These are phyloP conservation scores for Leishmania tarentolae DNA, from an alignment of 208 protist species.

Conservation along the genomic window DNA sequence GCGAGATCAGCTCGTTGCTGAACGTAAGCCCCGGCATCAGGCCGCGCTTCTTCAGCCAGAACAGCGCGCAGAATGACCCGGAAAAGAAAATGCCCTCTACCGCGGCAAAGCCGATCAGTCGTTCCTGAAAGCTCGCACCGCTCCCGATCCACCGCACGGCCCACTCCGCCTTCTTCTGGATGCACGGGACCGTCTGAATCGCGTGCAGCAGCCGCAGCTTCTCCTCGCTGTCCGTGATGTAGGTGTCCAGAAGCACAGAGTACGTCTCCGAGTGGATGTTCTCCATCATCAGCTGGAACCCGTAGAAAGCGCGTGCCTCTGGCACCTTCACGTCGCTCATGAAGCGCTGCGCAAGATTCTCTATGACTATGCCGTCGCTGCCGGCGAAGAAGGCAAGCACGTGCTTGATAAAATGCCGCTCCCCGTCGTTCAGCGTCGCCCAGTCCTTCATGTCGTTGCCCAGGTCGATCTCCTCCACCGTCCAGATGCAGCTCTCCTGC, in stretches of 20 bases:
- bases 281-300: conserved; percentile 99
- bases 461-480: conserved; percentile 99
- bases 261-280: conserved; percentile 99
- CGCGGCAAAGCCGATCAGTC: conserved; percentile 98
- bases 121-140: conserved; percentile 91
- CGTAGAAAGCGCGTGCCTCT: conserved; percentile 98
- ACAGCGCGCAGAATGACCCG: conserved; percentile 98
- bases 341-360: conserved; percentile 98
- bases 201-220: conserved; percentile 96
- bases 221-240: conserved; percentile 95
- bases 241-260: conserved; percentile 95
- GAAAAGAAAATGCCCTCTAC: conserved; percentile 99
- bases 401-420: conserved; percentile 98
- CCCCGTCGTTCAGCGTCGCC: conserved; percentile 94
- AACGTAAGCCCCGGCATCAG: conserved; percentile 99
- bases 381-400: conserved; percentile 99
- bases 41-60: conserved; percentile 99
- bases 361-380: conserved; percentile 98
- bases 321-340: conserved; percentile 98
- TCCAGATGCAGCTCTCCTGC: conserved; percentile 98
- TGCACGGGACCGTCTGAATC: conserved; percentile 96
- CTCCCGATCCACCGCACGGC: conserved; percentile 92
- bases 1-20: conserved; percentile 99
- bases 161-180: conserved; percentile 99
- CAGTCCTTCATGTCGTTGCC: conserved; percentile 95